phyloP scores from a whole-genome alignment of 495 filamentous ascomycete genomes.

The Xylaria venustula region DNA sequence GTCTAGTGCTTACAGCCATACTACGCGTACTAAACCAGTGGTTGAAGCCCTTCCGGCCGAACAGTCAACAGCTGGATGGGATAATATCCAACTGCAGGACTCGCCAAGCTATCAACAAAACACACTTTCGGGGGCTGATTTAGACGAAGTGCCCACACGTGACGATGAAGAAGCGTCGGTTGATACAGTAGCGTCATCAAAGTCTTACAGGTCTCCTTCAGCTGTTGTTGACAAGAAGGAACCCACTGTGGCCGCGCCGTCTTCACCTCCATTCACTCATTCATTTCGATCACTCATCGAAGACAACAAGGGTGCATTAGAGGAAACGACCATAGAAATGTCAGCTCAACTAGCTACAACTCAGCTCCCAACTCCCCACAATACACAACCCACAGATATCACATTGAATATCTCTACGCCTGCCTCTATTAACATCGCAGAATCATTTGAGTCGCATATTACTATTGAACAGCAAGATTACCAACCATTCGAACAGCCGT shows the following conservation, averaged over 20 bases:
- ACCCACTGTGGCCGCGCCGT: conserved; percentile 6
- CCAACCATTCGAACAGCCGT: neutral
- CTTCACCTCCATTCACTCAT: conserved; percentile 21
- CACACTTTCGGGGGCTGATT: too few relatives aligned
- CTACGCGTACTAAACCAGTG: conserved; percentile 5
- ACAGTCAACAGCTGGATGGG: neutral
- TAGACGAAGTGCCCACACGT: neutral
- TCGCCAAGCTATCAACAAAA: too few relatives aligned
- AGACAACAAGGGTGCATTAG: neutral
- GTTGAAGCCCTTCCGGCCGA: neutral
- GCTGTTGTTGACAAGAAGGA: neutral
- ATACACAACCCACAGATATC: conserved; percentile 17
- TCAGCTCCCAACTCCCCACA: conserved; percentile 23
- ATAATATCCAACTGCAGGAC: conserved; percentile 4
- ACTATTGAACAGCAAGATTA: neutral
- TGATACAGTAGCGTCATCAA: neutral
- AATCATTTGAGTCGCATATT: neutral
- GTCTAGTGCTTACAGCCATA: conserved; percentile 18
- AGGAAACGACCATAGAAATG: conserved; percentile 2
- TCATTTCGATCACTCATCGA: conserved; percentile 16
- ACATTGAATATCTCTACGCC: neutral
- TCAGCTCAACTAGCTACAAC: conserved; percentile 1
- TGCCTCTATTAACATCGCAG: neutral
- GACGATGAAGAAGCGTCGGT: neutral
- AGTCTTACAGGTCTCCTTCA: neutral